Evolutionary conservation across 225 moss, liverwort and hornwort species (phyloP).

Genomic region (Pseudoscleropodium purum): DNA sequence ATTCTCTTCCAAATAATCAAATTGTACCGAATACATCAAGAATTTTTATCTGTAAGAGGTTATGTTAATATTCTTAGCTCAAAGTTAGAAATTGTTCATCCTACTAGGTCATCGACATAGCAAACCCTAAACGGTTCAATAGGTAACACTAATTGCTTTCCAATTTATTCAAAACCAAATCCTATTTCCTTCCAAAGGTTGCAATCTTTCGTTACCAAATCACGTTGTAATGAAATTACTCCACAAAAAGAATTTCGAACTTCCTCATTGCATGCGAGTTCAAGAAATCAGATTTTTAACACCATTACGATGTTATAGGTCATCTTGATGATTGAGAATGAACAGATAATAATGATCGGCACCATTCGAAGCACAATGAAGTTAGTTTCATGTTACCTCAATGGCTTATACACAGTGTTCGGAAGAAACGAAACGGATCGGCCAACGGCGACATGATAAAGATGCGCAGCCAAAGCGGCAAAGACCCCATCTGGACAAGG

Average conservation of each 20-base stretch:
- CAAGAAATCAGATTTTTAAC: background rate
- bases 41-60: background rate
- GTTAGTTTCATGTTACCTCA: slow-evolving; percentile 17
- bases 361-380: background rate
- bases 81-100: background rate
- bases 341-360: background rate
- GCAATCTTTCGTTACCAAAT: background rate
- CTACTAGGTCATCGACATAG: background rate
- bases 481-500: slow-evolving; percentile 83
- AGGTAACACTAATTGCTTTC: background rate
- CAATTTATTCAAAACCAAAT: background rate
- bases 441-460: slow-evolving; percentile 55
- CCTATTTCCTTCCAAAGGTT: background rate
- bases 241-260: background rate
- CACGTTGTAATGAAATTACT: background rate
- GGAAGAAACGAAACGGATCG: slow-evolving; percentile 58
- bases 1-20: background rate
- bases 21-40: background rate
- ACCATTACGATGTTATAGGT: background rate
- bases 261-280: background rate
- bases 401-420: slow-evolving; percentile 63
- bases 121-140: background rate
- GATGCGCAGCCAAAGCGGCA: slow-evolving; percentile 71
- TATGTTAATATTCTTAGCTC: background rate
- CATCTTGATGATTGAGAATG: background rate